phyloP scores from a whole-genome alignment of 371 early-diverging fungal genomes.

The Mucor piriformis region DNA sequence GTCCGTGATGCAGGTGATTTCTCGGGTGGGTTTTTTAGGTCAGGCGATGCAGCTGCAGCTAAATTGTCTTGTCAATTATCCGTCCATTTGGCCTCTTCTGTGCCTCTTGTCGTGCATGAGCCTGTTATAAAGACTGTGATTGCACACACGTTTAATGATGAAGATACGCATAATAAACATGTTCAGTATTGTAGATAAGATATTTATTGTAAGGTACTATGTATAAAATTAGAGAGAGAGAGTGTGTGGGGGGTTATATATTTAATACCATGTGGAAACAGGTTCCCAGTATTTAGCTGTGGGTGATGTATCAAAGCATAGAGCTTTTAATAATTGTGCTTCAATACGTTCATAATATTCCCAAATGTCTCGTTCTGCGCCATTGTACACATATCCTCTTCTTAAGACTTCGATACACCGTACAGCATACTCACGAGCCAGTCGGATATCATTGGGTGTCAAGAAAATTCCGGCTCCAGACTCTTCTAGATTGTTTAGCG shows the following conservation, averaged over 20 bases:
- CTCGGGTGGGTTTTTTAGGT: conserved; percentile 21
- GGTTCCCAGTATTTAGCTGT: conserved; percentile 31
- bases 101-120: conserved; percentile 27
- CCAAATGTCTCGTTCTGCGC: conserved; percentile 37
- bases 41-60: conserved; percentile 34
- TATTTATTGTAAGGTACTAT: not conserved
- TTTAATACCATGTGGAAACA: conserved; percentile 3
- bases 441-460: conserved; percentile 20
- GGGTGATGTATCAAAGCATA: conserved; percentile 1
- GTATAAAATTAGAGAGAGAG: not conserved
- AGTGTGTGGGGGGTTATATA: not conserved
- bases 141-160: conserved; percentile 15
- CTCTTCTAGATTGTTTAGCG: conserved; percentile 17
- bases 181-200: conserved; percentile 1
- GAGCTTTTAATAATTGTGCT: conserved; percentile 16
- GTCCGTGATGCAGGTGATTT: conserved; percentile 39
- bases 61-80: conserved; percentile 40
- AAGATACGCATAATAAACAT: conserved; percentile 1
- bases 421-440: conserved; percentile 34
- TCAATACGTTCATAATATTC: conserved; percentile 41
- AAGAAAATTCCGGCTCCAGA: conserved; percentile 13
- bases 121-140: conserved; percentile 18
- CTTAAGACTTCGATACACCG: conserved; percentile 35
- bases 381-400: conserved; percentile 40
- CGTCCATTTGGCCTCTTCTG: conserved; percentile 27